These are phyloP conservation scores for Hyaloscypha finlandica DNA, from an alignment of 495 filamentous ascomycete species.

Conservation along the genomic window DNA sequence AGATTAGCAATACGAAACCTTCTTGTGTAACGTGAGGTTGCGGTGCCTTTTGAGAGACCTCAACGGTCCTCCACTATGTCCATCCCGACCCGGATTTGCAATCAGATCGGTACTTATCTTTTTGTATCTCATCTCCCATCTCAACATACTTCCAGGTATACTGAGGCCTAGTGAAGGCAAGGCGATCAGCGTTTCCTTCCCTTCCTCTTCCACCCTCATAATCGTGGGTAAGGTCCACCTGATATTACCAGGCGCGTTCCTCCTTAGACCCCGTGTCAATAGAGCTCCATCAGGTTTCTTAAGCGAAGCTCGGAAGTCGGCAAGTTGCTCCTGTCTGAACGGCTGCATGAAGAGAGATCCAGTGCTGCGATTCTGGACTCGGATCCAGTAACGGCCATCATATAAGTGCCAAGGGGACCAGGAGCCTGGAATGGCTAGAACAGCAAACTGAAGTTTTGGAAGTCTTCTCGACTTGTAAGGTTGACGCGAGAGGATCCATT, in stretches of 20 bases:
- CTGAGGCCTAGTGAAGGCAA: slow-evolving; percentile 48
- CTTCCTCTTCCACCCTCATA: not conserved
- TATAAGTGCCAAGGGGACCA: slow-evolving; percentile 59
- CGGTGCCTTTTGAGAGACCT: no score
- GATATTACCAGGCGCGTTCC: slow-evolving; percentile 50
- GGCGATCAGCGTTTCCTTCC: slow-evolving; percentile 42
- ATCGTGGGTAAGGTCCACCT: slow-evolving; percentile 52
- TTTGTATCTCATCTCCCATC: slow-evolving; percentile 50
- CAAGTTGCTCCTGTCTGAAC: slow-evolving; percentile 33
- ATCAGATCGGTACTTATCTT: slow-evolving; percentile 28
- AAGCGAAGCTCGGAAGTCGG: slow-evolving; percentile 3
- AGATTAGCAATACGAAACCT: no score
- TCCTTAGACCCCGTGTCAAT: slow-evolving; percentile 39
- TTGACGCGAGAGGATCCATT: slow-evolving; percentile 55
- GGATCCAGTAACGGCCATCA: slow-evolving; percentile 86
- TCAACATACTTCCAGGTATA: slow-evolving; percentile 34
- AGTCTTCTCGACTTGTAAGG: slow-evolving; percentile 42
- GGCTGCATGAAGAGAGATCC: slow-evolving; percentile 49
- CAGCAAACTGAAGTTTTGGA: slow-evolving; percentile 15
- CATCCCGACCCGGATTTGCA: no score
- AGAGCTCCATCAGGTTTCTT: not conserved
- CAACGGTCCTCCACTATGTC: no score
- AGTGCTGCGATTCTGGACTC: slow-evolving; percentile 46
- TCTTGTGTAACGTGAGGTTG: no score
- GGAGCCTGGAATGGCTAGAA: slow-evolving; percentile 13